Base-by-base conservation (phyloP, 192 early-diverging fungal species). In the Tieghemiomyces parasiticus region DNA sequence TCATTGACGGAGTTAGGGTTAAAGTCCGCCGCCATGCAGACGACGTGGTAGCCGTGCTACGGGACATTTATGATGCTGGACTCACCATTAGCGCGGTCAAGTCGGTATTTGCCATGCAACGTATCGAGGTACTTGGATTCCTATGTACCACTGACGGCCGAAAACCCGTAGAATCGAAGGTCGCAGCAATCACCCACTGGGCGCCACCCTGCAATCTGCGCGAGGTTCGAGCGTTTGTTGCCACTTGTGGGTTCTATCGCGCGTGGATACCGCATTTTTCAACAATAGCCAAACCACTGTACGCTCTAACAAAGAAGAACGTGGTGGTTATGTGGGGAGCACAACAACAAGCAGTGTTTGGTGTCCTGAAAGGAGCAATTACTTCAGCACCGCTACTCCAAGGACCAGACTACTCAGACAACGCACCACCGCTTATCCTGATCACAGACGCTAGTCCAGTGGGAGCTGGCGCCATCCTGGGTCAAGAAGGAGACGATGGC, bases 371-470 rank as follows among this genome's bases (percentile, higher is more conserved):
- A 29, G 19, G 30, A 10, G 38, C 46, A 33, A 4, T 60, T 8
- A 13, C 10, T 20, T 14, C 44, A 46, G 38, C 59, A 8, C 59
- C 59, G 8, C 8, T 60, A 24, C 24, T 60, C n/a, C 59, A 25
- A 49, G 59, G 34, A 4, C 59, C 59, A 22, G 46, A 13, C 16
- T 60, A 60, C 38, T 4, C 8, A 13, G 8, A 4, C 26, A 24
- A 20, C 3, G 25, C 45, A 19, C 59, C 34, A 16, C 59, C 59
- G 3, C 44, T 60, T 4, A 47, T 47, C 22, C 3, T 60, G 29
- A 46, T 35, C 13, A 60, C 59, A 51, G 59, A 60, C 24, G 59
- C 59, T 6, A 60, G 59, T 46, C 59, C 59, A 13, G 46, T 60
- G 20, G 59, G 59, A 46, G 59, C 59, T 9, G 59, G 59, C 3